These are phyloP conservation scores for Penicillium lagena DNA, from an alignment of 495 filamentous ascomycete species.

Conservation along the genomic window DNA sequence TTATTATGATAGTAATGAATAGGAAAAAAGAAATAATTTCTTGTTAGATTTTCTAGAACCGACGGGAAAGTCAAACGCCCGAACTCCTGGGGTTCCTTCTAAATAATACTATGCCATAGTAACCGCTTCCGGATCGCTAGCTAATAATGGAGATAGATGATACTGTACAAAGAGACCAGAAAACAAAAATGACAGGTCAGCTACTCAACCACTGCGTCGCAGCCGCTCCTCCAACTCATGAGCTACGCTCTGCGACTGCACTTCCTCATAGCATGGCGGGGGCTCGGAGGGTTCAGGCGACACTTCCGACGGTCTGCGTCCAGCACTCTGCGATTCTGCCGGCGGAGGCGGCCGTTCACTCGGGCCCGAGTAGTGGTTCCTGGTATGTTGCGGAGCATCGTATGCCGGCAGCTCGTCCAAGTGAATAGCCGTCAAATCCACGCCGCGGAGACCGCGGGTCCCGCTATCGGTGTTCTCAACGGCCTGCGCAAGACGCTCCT, in stretches of 20 bases:
- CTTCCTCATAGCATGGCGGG: constrained; percentile 90
- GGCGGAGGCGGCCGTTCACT: constrained; percentile 5
- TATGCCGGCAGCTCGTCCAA: constrained; percentile 86
- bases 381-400: constrained; percentile 26
- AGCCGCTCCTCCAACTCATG: constrained; percentile 48
- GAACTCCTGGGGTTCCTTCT: no score
- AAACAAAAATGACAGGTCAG: neutral
- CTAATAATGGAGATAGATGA: neutral
- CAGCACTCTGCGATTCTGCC: constrained; percentile 4
- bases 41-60: no score
- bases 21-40: no score
- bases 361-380: neutral
- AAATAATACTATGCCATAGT: neutral
- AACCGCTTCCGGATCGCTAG: neutral
- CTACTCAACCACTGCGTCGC: constrained; percentile 25
- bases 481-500: constrained; percentile 74
- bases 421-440: constrained; percentile 55
- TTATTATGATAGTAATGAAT: no score
- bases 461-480: constrained; percentile 58
- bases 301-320: constrained; percentile 9
- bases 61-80: no score
- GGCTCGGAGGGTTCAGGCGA: constrained; percentile 60
- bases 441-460: constrained; percentile 37
- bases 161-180: constrained; percentile 14
- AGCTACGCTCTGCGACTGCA: constrained; percentile 71